phyloP scores from a whole-genome alignment of 129 eudicot genomes.

The Lactuca saligna region DNA sequence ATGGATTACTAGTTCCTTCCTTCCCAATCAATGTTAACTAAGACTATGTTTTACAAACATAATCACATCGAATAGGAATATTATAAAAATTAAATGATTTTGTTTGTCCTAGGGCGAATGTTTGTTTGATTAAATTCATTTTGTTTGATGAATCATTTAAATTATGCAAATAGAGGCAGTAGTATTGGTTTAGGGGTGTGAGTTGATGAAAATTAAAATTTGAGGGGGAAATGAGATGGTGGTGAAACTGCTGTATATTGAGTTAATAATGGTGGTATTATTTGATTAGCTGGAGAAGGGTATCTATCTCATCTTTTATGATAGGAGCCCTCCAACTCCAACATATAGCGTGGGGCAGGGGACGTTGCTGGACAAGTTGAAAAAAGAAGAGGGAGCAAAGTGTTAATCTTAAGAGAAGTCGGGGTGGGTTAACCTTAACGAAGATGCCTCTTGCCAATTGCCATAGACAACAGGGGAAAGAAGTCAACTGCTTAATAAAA shows the following conservation, averaged over 20 bases:
- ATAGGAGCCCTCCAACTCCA: slow-evolving; percentile 1
- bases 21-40: no score
- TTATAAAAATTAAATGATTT: no score
- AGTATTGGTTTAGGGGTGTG: neutral
- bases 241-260: neutral
- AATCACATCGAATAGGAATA: no score
- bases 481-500: no score
- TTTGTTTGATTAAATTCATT: no score
- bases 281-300: slow-evolving; percentile 18
- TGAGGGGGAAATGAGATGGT: neutral
- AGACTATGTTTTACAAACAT: no score
- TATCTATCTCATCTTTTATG: slow-evolving; percentile 9
- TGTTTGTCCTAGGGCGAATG: no score
- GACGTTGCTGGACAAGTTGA: neutral
- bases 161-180: neutral
- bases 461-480: no score
- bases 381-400: neutral
- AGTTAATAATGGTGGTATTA: slow-evolving; percentile 10
- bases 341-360: neutral
- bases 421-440: no score
- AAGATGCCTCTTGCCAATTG: no score
- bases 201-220: neutral
- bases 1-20: no score
- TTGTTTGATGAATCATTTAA: no score
- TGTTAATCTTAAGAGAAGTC: neutral